These are phyloP conservation scores for Corylus avellana DNA, from an alignment of 306 rosid genomes.

Conservation along the genomic window DNA sequence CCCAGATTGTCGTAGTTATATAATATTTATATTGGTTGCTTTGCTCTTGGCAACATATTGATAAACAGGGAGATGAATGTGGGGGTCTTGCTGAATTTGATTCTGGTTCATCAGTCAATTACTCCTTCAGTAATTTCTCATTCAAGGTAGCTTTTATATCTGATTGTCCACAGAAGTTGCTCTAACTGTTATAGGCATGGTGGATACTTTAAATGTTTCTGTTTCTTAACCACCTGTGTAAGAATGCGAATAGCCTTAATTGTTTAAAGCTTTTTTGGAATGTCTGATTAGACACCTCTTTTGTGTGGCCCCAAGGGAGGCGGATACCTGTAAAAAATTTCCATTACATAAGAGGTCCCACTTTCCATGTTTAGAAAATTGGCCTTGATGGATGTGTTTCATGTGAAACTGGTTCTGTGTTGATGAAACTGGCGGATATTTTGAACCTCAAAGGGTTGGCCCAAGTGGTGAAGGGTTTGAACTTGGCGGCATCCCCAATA, in stretches of 20 bases:
- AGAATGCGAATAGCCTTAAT: not conserved
- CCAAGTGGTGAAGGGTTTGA: too few species aligned
- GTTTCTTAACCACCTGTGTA: not conserved
- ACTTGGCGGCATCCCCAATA: too few species aligned
- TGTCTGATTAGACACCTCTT: not conserved
- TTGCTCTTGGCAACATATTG: conserved; percentile 26
- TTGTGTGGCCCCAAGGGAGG: not conserved
- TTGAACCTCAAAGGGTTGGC: too few species aligned
- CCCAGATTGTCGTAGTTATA: not conserved
- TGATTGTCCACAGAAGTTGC: conserved; percentile 7
- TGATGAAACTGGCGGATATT: not conserved
- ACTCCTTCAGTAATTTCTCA: conserved; percentile 97
- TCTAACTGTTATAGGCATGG: conserved; percentile 9
- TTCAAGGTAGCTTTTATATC: conserved; percentile 66
- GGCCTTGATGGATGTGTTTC: not conserved
- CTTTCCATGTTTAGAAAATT: not conserved
- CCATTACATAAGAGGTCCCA: not conserved
- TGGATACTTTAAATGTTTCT: not conserved
- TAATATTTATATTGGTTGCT: conserved; percentile 32
- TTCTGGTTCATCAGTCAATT: conserved; percentile 73
- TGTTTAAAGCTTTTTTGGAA: not conserved
- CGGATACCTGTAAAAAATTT: not conserved
- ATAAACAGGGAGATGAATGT: conserved; percentile 84
- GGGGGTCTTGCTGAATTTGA: conserved; percentile 94
- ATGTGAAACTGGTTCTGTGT: not conserved